Evolutionary conservation across 441 rosid species (phyloP).

Genomic region (Sinapis alba): DNA sequence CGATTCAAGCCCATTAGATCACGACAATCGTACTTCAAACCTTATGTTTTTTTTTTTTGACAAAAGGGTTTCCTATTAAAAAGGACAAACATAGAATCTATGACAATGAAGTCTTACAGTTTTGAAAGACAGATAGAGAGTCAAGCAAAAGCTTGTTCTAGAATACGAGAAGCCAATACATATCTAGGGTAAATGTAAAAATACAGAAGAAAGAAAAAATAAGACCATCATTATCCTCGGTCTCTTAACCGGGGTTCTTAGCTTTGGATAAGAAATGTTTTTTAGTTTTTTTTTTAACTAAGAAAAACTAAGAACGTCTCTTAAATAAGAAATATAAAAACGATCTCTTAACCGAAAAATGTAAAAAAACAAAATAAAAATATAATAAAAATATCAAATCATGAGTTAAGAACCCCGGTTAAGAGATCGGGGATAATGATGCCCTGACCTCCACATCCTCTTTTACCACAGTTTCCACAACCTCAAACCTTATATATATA

Average conservation of each 20-base stretch:
- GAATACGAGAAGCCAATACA: not conserved
- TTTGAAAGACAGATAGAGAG: not conserved
- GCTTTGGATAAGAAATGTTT: too few relatives aligned
- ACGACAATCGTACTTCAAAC: not conserved
- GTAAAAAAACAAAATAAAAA: too few relatives aligned
- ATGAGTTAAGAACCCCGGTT: too few relatives aligned
- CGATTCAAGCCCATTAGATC: constrained; percentile 3
- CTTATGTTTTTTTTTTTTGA: not conserved
- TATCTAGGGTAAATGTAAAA: not conserved
- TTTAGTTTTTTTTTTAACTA: too few relatives aligned
- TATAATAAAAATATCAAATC: too few relatives aligned
- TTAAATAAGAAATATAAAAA: too few relatives aligned
- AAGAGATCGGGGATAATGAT: too few relatives aligned
- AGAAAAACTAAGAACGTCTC: too few relatives aligned
- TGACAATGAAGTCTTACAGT: not conserved
- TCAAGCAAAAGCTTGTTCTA: not conserved
- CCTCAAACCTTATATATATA: not conserved
- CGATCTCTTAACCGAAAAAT: too few relatives aligned
- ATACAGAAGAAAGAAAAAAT: not conserved
- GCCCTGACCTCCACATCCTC: not conserved
- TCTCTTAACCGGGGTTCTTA: too few relatives aligned
- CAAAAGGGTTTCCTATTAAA: not conserved
- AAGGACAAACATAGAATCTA: not conserved
- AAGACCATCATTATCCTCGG: too few relatives aligned
- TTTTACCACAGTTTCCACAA: not conserved